Evolutionary conservation across 2,329 filamentous ascomycete genomes (phyloP).

Genomic region (Ophiostoma perfectum): DNA sequence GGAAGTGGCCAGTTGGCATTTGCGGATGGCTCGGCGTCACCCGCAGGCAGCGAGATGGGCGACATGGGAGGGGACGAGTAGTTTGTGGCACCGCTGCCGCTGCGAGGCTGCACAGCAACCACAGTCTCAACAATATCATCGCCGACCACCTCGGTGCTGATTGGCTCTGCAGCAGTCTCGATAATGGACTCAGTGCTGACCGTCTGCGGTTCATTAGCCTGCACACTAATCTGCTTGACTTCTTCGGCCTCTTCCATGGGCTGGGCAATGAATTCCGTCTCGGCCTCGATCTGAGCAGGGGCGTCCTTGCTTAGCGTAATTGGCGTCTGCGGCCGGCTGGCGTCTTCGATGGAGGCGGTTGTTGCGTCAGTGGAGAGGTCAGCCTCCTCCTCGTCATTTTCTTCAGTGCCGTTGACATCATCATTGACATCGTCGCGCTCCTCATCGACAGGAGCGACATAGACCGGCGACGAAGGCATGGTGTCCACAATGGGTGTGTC

Average conservation of each 20-base stretch:
- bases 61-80: neutral
- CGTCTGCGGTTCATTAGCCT: neutral
- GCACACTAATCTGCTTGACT: neutral
- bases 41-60: slow-evolving; percentile 10
- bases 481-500: slow-evolving; percentile 5
- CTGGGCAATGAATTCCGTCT: neutral
- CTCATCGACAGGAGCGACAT: neutral
- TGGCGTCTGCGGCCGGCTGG: neutral
- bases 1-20: slow-evolving; percentile 1
- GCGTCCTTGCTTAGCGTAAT: neutral
- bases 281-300: neutral
- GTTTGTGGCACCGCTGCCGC: neutral
- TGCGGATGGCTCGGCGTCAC: slow-evolving; percentile 7
- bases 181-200: neutral
- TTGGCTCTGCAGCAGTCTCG: neutral
- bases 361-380: neutral
- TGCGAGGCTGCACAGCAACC: neutral
- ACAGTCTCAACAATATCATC: slow-evolving; percentile 9
- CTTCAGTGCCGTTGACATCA: neutral
- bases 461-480: neutral
- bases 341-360: neutral
- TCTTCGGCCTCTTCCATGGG: neutral
- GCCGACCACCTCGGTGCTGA: neutral
- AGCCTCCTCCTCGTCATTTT: neutral
- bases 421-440: neutral